These are phyloP conservation scores for Phytophthora rubi DNA, from an alignment of 352 stramenopile species.

Conservation along the genomic window DNA sequence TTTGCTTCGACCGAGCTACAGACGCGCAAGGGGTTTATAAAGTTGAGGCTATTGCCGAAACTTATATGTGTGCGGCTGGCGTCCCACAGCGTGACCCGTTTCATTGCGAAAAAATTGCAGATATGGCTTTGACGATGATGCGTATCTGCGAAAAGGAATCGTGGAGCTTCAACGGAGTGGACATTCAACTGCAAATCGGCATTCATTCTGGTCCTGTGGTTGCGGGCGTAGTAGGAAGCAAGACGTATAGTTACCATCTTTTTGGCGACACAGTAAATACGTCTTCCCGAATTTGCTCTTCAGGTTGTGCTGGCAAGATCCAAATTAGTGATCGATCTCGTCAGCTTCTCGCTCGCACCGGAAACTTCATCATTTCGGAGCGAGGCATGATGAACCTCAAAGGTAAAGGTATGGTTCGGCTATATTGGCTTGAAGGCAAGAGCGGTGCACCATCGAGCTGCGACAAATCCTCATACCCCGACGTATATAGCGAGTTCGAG, in stretches of 20 bases:
- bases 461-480: slow-evolving; percentile 24
- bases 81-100: slow-evolving; percentile 70
- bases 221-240: slow-evolving; percentile 82
- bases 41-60: slow-evolving; percentile 87
- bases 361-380: slow-evolving; percentile 60
- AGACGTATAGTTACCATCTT: slow-evolving; percentile 85
- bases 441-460: slow-evolving; percentile 17
- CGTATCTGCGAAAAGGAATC: slow-evolving; percentile 69
- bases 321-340: slow-evolving; percentile 69
- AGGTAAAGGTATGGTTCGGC: slow-evolving; percentile 71
- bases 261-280: slow-evolving; percentile 89
- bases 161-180: slow-evolving; percentile 73
- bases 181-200: slow-evolving; percentile 84
- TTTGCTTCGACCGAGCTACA: slow-evolving; percentile 83
- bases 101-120: slow-evolving; percentile 74
- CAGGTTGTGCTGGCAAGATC: slow-evolving; percentile 62
- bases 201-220: slow-evolving; percentile 85
- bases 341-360: slow-evolving; percentile 53
- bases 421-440: slow-evolving; percentile 77
- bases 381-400: slow-evolving; percentile 77
- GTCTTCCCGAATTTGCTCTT: slow-evolving; percentile 82
- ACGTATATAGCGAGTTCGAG: slow-evolving; percentile 49
- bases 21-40: slow-evolving; percentile 83
- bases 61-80: slow-evolving; percentile 83
- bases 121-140: slow-evolving; percentile 84